Evolutionary conservation across 768 basidiomycete genomes (phyloP).

Genomic region (Macrolepiota fuliginosa): DNA sequence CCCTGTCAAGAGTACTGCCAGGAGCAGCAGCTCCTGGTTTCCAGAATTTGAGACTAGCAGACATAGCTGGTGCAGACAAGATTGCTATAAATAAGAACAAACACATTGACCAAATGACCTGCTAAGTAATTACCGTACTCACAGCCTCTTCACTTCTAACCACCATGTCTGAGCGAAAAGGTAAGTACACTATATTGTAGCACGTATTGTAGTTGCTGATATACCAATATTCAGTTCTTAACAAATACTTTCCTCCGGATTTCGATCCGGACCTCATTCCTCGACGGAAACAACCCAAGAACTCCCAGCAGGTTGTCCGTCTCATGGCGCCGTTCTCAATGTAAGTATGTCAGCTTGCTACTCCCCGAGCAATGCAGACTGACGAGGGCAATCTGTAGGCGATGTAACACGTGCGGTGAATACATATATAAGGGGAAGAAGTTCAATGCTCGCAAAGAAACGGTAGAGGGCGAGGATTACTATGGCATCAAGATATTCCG

Average conservation of each 20-base stretch:
- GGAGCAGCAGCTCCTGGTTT: constrained; percentile 85
- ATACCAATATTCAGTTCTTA: constrained; percentile 57
- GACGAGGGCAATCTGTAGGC: constrained; percentile 44
- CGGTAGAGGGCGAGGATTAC: constrained; percentile 95
- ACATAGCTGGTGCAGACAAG: background rate
- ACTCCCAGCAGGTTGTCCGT: constrained; percentile 96
- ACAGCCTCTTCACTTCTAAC: constrained; percentile 16
- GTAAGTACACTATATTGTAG: constrained; percentile 29
- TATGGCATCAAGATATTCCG: constrained; percentile 97
- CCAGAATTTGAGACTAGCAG: constrained; percentile 76
- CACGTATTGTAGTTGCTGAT: background rate
- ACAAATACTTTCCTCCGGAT: constrained; percentile 97
- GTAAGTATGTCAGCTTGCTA: constrained; percentile 39
- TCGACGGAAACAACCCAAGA: constrained; percentile 84
- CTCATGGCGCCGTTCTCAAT: constrained; percentile 99
- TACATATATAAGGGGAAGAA: constrained; percentile 99
- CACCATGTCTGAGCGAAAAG: constrained; percentile 84
- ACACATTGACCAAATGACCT: background rate
- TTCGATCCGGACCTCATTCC: constrained; percentile 98
- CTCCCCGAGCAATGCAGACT: background rate
- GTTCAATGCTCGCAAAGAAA: constrained; percentile 99
- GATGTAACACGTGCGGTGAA: constrained; percentile 94
- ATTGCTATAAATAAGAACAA: background rate
- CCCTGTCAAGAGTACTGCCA: constrained; percentile 85
- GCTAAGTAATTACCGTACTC: background rate